Base-by-base conservation (phyloP, 1,284 basidiomycete species). In the Malassezia sp. region DNA sequence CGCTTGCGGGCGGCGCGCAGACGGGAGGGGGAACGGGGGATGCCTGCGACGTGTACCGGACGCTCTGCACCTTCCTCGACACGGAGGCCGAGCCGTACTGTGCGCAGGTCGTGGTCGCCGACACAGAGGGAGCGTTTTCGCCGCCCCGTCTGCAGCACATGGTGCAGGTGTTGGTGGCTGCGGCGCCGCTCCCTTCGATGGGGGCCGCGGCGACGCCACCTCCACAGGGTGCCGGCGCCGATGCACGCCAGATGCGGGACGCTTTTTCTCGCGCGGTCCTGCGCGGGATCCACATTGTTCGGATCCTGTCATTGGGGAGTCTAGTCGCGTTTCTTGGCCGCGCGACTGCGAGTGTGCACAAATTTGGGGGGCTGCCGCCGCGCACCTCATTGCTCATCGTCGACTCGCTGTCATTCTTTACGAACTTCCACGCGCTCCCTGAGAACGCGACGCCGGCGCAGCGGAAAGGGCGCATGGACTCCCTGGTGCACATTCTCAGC, bases 331-430 rank as follows among this genome's bases (percentile, higher is more conserved):
- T 38, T 35, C 24, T 45, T 6, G 42, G 42, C 33, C 33, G 33
- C 4, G 48, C 48, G 9, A 38, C 42, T 8, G 27, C 35, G 26
- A 39, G 33, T 10, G 36, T 42, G 2, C 39, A 42, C 20, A 49
- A 49, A 20, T 28, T 49, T 18, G 41, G 41, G 4, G 37, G 42
- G 6, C 28, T 50, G 5, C 48, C 48, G 17, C 48, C 48, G 4
- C 36, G 42, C n/a, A 50, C 48, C 1, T 50, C 48, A 12, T 38
- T 50, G 6, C 21, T 50, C 0, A 38, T 50, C 4, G n/a, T 50
- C 4, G 48, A 50, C 30, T 44, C 48, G 7, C 7, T 50, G 5
- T 45, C 48, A 2, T 49, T 49, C 26, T 35, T 43, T 15, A 35
- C 38, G 1, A 28, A 42, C 17, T 26, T 34, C 5, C 39, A 48